Percentiles rank a stretch among this genome's conserved stretches.
Conservation (phyloP, 306 rosid genomes). For the Luffa aegyptiaca region DNA sequence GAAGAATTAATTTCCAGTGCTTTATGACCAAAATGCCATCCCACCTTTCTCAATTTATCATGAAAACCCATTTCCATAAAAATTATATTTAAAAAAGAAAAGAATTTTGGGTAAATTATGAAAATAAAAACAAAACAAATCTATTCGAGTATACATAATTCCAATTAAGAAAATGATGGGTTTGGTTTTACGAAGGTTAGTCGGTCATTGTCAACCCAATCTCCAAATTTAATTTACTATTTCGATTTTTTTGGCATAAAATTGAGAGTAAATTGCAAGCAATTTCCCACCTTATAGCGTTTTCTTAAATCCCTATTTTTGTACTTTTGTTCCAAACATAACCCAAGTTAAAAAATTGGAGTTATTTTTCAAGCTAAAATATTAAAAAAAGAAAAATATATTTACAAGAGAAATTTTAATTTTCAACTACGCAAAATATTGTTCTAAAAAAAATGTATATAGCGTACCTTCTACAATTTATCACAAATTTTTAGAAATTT, state of each 20-base stretch:
- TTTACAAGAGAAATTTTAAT: neutral
- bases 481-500: neutral
- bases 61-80: neutral
- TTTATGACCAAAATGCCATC: conserved; percentile 4
- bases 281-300: too few species aligned
- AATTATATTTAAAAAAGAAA: neutral
- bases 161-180: neutral
- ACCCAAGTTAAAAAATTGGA: neutral
- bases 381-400: neutral
- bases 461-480: neutral
- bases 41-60: neutral
- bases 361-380: neutral
- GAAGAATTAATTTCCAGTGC: conserved; percentile 15
- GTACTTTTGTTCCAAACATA: neutral
- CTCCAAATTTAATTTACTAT: neutral
- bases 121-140: neutral
- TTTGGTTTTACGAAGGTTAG: neutral
- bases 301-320: too few species aligned
- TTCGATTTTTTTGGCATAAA: neutral
- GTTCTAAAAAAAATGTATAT: too few species aligned
- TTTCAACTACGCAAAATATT: neutral
- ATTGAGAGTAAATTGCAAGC: neutral
- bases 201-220: neutral
- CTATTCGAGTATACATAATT: neutral
- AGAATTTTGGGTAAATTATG: neutral